These are phyloP conservation scores for Mrakia frigida DNA, from an alignment of 768 basidiomycete species.

Conservation along the genomic window DNA sequence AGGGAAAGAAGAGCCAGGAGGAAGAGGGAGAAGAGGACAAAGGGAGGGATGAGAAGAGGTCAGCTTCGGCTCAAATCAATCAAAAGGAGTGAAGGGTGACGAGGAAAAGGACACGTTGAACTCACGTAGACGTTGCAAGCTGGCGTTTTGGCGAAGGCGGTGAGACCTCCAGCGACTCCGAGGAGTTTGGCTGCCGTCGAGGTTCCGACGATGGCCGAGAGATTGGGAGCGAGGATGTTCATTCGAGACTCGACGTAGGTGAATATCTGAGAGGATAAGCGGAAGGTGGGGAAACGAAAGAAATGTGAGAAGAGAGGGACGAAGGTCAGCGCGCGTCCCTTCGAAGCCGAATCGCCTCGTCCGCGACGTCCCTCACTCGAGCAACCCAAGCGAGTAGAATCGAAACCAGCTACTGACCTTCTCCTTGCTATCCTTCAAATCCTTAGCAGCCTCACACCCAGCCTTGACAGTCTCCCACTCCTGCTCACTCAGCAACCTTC, in stretches of 20 bases:
- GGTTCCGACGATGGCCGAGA: slow-evolving; percentile 97
- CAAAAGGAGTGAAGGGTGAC: background rate
- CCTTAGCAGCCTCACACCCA: slow-evolving; percentile 83
- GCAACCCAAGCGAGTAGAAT: background rate
- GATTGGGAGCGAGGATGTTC: slow-evolving; percentile 95
- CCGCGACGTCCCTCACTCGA: background rate
- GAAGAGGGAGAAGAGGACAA: background rate
- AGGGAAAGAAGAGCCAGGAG: slow-evolving; percentile 1
- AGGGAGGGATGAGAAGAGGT: background rate
- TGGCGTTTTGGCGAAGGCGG: slow-evolving; percentile 87
- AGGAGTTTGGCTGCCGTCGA: slow-evolving; percentile 97
- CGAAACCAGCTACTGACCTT: slow-evolving; percentile 51
- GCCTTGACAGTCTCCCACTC: slow-evolving; percentile 76
- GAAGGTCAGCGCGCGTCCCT: background rate
- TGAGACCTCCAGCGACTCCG: slow-evolving; percentile 91
- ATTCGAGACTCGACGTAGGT: slow-evolving; percentile 99
- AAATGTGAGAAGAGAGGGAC: background rate
- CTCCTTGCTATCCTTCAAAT: slow-evolving; percentile 81
- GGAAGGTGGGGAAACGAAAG: background rate
- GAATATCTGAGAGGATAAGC: slow-evolving; percentile 63
- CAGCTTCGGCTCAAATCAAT: background rate
- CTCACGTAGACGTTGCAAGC: slow-evolving; percentile 89
- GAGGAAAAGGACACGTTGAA: slow-evolving; percentile 21
- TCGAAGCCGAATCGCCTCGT: background rate
- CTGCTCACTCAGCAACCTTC: slow-evolving; percentile 60